Conservation (phyloP, 2,329 filamentous ascomycete species). For the Pseudodiploospora longispora region DNA sequence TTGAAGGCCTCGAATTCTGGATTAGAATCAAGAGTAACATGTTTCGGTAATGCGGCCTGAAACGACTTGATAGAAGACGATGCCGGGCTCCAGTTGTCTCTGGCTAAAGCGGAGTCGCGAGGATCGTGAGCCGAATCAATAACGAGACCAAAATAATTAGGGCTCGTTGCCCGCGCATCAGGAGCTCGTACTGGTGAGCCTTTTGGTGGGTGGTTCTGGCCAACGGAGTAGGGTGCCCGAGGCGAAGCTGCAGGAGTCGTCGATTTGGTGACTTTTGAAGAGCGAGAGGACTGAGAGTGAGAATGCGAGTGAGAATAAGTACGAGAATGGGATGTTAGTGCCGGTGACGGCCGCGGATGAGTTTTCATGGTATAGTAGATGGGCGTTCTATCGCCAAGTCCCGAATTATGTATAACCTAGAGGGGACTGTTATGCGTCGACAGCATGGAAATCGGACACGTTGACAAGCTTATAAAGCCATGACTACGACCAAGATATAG, state of each 20-base stretch:
- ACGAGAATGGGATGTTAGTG: slow-evolving; percentile 22
- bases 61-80: slow-evolving; percentile 65
- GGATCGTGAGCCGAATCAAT: slow-evolving; percentile 54
- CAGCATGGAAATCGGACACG: slow-evolving; percentile 4
- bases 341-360: slow-evolving; percentile 28
- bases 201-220: slow-evolving; percentile 46
- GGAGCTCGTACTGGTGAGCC: slow-evolving; percentile 33
- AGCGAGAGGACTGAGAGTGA: slow-evolving; percentile 34
- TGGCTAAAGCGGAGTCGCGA: slow-evolving; percentile 55
- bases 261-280: slow-evolving; percentile 30
- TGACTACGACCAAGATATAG: background rate
- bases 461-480: slow-evolving; percentile 4
- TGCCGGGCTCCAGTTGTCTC: slow-evolving; percentile 67
- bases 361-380: slow-evolving; percentile 42
- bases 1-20: slow-evolving; percentile 76
- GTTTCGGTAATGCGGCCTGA: slow-evolving; percentile 57
- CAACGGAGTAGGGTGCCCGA: slow-evolving; percentile 43
- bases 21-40: slow-evolving; percentile 65
- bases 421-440: background rate
- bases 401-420: slow-evolving; percentile 24
- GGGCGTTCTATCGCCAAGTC: slow-evolving; percentile 25
- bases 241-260: slow-evolving; percentile 47
- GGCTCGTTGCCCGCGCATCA: slow-evolving; percentile 50
- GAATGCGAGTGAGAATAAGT: slow-evolving; percentile 22
- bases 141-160: slow-evolving; percentile 80